These are phyloP conservation scores for Mallotus japonicus DNA, from an alignment of 441 rosid species.

Conservation along the genomic window DNA sequence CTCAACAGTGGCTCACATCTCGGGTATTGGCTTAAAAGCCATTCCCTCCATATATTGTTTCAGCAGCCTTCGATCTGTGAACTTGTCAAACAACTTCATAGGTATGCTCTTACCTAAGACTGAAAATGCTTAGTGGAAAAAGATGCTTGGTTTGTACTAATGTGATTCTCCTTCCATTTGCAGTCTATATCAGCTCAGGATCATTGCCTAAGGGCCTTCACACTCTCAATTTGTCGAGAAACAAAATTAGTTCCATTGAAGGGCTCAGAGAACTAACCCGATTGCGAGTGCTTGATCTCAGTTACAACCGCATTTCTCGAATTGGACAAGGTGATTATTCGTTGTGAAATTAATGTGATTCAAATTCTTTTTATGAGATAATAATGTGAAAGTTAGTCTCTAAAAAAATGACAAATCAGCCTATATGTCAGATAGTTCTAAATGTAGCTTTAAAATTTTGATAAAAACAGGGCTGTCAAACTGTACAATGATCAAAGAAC, in stretches of 20 bases:
- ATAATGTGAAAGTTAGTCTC: neutral
- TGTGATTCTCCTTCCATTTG: constrained; percentile 22
- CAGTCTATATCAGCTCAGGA: constrained; percentile 70
- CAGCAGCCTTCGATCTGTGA: constrained; percentile 75
- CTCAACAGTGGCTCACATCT: constrained; percentile 79
- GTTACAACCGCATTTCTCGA: constrained; percentile 86
- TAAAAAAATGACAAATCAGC: neutral
- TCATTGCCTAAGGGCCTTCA: constrained; percentile 90
- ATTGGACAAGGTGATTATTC: constrained; percentile 76
- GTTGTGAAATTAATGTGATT: neutral
- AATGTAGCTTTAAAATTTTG: constrained; percentile 16
- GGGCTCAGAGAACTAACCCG: constrained; percentile 85
- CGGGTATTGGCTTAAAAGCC: constrained; percentile 76
- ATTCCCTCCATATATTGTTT: constrained; percentile 65
- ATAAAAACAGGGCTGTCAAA: constrained; percentile 66
- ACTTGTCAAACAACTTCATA: constrained; percentile 77
- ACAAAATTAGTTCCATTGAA: constrained; percentile 74
- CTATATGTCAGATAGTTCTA: constrained; percentile 8
- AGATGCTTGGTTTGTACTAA: constrained; percentile 6
- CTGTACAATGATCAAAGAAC: constrained; percentile 84
- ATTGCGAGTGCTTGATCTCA: constrained; percentile 75
- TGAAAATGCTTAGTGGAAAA: neutral
- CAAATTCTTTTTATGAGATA: neutral
- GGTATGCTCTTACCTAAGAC: constrained; percentile 43
- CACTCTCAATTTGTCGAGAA: constrained; percentile 70